Evolutionary conservation across 2,329 filamentous ascomycete genomes (phyloP).

Genomic region (Gremmenia infestans): DNA sequence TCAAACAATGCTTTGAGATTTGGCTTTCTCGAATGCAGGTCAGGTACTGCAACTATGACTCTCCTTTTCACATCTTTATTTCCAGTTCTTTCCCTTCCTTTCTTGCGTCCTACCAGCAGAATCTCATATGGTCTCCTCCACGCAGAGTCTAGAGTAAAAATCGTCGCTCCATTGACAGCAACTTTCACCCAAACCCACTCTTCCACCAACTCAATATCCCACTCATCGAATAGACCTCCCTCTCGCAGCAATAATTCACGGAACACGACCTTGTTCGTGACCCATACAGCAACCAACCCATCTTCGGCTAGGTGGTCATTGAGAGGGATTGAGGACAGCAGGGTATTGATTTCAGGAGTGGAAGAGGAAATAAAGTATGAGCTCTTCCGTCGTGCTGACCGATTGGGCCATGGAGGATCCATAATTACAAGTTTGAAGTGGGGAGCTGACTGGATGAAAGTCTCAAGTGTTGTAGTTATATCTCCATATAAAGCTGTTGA

Average conservation of each 20-base stretch:
- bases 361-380: conserved; percentile 45
- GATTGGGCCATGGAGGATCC: conserved; percentile 79
- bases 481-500: conserved; percentile 45
- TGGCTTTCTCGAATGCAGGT: conserved; percentile 75
- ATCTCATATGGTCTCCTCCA: conserved; percentile 78
- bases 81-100: neutral
- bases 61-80: conserved; percentile 37
- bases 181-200: conserved; percentile 81
- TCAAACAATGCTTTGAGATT: conserved; percentile 59
- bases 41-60: conserved; percentile 65
- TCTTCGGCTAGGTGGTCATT: conserved; percentile 45
- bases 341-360: conserved; percentile 38
- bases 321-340: conserved; percentile 54
- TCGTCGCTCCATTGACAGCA: conserved; percentile 58
- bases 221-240: conserved; percentile 56
- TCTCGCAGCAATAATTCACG: conserved; percentile 49
- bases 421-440: conserved; percentile 64
- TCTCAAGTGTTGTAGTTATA: conserved; percentile 37
- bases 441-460: conserved; percentile 41
- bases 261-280: conserved; percentile 64
- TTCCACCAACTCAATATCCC: conserved; percentile 60
- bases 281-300: conserved; percentile 66
- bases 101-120: conserved; percentile 50
- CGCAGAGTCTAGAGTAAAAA: conserved; percentile 52
- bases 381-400: conserved; percentile 60